Evolutionary conservation across 805 yeast species (phyloP).

Genomic region (Suhomyces sp.): DNA sequence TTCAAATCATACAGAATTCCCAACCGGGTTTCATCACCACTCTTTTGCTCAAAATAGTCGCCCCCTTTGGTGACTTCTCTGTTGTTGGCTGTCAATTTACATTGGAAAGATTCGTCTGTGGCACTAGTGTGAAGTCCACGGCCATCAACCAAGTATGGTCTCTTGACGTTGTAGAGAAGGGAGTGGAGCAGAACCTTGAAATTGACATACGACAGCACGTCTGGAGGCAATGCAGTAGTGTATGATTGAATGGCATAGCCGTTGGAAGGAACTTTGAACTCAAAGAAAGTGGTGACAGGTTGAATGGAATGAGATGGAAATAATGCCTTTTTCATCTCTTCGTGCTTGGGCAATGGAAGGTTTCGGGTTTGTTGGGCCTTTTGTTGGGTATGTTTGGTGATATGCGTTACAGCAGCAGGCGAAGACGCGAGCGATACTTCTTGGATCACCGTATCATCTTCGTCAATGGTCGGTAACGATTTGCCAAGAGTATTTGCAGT

Average conservation of each 20-base stretch:
- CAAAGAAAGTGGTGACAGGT: conserved; percentile 32
- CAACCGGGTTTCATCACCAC: conserved; percentile 17
- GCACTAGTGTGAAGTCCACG: conserved; percentile 29
- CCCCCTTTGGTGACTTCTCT: conserved; percentile 35
- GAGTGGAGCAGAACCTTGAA: conserved; percentile 36
- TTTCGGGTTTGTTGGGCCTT: conserved; percentile 8
- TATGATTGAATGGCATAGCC: conserved; percentile 41
- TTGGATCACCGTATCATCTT: conserved; percentile 34
- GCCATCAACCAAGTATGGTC: conserved; percentile 31
- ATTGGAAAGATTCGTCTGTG: conserved; percentile 42
- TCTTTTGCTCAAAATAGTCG: conserved; percentile 28
- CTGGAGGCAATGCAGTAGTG: conserved; percentile 36
- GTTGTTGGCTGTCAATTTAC: conserved; percentile 36
- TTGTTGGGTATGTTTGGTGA: conserved; percentile 10
- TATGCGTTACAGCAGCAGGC: conserved; percentile 7
- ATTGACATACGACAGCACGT: conserved; percentile 31
- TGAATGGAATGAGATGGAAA: conserved; percentile 30
- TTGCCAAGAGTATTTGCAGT: conserved; percentile 23
- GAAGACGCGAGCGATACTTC: conserved; percentile 36
- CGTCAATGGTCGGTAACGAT: conserved; percentile 23
- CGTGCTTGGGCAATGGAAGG: conserved; percentile 21
- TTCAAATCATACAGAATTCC: conserved; percentile 37
- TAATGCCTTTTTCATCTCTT: conserved; percentile 24
- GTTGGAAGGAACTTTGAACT: conserved; percentile 35
- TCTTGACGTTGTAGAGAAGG: conserved; percentile 28